phyloP scores from a whole-genome alignment of 2,329 filamentous ascomycete genomes.

The Talaromyces verruculosus region DNA sequence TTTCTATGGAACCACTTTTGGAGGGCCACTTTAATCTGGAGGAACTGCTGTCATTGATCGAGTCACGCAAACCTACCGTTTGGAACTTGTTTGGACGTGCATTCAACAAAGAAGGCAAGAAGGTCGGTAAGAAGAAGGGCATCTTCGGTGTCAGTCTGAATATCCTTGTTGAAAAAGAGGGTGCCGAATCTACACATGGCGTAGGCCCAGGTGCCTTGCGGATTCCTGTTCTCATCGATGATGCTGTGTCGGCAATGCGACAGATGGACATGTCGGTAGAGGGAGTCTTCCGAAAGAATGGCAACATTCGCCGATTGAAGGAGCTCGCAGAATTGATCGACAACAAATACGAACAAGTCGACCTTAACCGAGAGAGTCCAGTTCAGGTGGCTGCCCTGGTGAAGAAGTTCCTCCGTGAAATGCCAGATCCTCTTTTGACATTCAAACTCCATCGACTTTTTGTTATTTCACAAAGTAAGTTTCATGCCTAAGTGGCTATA shows the following conservation, averaged over 20 bases:
- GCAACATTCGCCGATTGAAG: conserved; percentile 91
- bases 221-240: conserved; percentile 92
- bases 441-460: conserved; percentile 92
- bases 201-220: conserved; percentile 88
- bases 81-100: conserved; percentile 98
- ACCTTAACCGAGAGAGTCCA: conserved; percentile 83
- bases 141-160: conserved; percentile 90
- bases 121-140: conserved; percentile 83
- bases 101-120: conserved; percentile 75
- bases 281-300: conserved; percentile 98
- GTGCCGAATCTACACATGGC: conserved; percentile 95
- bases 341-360: conserved; percentile 77
- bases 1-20: conserved; percentile 90
- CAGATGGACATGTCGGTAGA: conserved; percentile 99
- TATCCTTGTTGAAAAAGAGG: conserved; percentile 84
- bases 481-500: not conserved
- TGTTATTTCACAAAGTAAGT: conserved; percentile 77
- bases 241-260: conserved; percentile 89
- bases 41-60: conserved; percentile 87
- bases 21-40: conserved; percentile 91
- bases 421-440: conserved; percentile 91
- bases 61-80: conserved; percentile 88
- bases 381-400: conserved; percentile 91
- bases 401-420: conserved; percentile 91
- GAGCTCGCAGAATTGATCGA: conserved; percentile 86